phyloP scores from a whole-genome alignment of 192 early-diverging fungal species.

The Allomyces javanicus region DNA sequence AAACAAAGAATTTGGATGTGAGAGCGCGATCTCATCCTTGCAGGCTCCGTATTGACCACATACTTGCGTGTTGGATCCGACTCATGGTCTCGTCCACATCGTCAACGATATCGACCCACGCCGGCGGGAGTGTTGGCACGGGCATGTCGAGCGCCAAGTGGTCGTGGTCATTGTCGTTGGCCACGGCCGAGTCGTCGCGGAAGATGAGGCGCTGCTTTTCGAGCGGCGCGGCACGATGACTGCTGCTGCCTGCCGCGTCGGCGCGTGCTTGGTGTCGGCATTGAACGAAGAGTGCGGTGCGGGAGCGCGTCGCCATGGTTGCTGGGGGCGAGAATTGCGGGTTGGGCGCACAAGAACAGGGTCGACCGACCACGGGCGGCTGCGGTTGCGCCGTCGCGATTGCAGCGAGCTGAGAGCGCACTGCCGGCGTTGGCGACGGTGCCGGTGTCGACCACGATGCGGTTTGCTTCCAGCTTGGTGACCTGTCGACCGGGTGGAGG shows the following conservation, averaged over 20 bases:
- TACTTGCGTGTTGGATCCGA: slow-evolving; percentile 42
- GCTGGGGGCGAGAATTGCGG: no score
- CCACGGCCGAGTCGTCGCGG: slow-evolving; percentile 22
- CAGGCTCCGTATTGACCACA: background rate
- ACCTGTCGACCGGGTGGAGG: no score
- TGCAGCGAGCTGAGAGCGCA: no score
- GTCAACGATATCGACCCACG: slow-evolving; percentile 85
- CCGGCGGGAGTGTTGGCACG: slow-evolving; percentile 68
- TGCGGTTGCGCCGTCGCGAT: no score
- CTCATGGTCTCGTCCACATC: slow-evolving; percentile 56
- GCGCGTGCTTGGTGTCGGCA: slow-evolving; percentile 70
- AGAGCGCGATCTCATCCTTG: slow-evolving; percentile 4
- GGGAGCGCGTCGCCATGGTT: slow-evolving; percentile 64
- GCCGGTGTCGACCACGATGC: no score
- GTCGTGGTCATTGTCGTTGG: slow-evolving; percentile 37
- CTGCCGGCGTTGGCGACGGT: no score
- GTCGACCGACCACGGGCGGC: no score
- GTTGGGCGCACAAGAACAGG: no score
- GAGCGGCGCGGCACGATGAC: slow-evolving; percentile 10
- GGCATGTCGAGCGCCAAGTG: slow-evolving; percentile 69
- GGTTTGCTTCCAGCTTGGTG: no score
- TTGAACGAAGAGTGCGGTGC: slow-evolving; percentile 81
- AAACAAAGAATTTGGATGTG: slow-evolving; percentile 3
- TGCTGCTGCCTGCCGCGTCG: slow-evolving; percentile 26
- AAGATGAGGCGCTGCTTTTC: slow-evolving; percentile 24